Evolutionary conservation across 2,329 filamentous ascomycete genomes (phyloP).

Genomic region (Aspergillus hiratsukae): DNA sequence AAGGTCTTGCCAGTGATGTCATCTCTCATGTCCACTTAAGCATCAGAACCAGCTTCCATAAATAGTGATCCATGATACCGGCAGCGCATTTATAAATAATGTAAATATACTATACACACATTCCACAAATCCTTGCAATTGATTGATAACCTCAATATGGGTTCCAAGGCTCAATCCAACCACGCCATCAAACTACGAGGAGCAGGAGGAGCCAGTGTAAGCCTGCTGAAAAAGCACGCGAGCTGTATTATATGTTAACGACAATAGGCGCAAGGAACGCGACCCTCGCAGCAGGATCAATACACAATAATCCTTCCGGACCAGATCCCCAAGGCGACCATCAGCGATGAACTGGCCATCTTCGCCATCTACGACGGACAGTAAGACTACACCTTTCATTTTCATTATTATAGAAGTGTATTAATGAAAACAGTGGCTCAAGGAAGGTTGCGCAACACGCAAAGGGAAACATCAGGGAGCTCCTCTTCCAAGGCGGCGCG

Average conservation of each 20-base stretch:
- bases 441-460: constrained; percentile 3
- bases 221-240: neutral
- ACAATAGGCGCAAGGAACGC: constrained; percentile 4
- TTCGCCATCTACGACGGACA: constrained; percentile 10
- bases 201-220: neutral
- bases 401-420: neutral
- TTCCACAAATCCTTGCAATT: neutral
- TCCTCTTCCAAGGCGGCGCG: neutral
- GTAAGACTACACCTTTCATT: neutral
- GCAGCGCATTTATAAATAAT: too few relatives aligned
- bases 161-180: neutral
- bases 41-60: too few relatives aligned
- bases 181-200: neutral
- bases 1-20: too few relatives aligned
- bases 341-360: neutral
- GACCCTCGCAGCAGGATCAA: constrained; percentile 7
- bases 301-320: constrained; percentile 1
- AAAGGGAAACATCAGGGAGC: neutral
- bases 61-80: too few relatives aligned
- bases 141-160: neutral
- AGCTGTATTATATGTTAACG: neutral
- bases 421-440: constrained; percentile 1
- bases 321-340: neutral
- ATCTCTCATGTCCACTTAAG: too few relatives aligned
- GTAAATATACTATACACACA: too few relatives aligned